Conservation (phyloP, 495 filamentous ascomycete species). For the Aspergillus ostianus region DNA sequence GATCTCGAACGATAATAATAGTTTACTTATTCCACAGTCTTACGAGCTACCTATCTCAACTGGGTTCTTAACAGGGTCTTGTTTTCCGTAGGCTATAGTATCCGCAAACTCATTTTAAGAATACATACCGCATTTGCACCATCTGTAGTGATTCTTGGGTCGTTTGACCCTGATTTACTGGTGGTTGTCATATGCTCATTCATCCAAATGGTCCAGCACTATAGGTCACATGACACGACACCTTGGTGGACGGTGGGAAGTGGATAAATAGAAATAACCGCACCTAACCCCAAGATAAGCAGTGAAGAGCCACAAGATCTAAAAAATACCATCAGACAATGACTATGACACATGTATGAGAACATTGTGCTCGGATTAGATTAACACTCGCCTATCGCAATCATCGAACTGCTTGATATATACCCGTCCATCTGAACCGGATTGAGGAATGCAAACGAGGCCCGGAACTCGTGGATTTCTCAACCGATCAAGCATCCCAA, state of each 20-base stretch:
- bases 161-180: too few relatives aligned
- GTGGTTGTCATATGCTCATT: too few relatives aligned
- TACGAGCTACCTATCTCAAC: neutral
- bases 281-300: neutral
- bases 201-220: too few relatives aligned
- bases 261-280: neutral
- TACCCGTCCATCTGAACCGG: too few relatives aligned
- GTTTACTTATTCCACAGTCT: neutral
- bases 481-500: neutral
- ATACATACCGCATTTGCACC: too few relatives aligned
- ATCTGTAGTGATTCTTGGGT: too few relatives aligned
- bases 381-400: neutral
- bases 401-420: too few relatives aligned
- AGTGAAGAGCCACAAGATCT: neutral
- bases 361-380: neutral
- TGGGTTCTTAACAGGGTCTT: neutral
- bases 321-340: neutral
- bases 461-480: too few relatives aligned
- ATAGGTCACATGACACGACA: neutral
- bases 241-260: neutral
- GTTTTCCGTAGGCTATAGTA: neutral
- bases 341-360: neutral
- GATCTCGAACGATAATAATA: neutral
- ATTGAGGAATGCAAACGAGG: too few relatives aligned
- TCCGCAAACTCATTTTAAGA: too few relatives aligned